phyloP scores from a whole-genome alignment of 805 yeast species.

The Starmera dryadoides region DNA sequence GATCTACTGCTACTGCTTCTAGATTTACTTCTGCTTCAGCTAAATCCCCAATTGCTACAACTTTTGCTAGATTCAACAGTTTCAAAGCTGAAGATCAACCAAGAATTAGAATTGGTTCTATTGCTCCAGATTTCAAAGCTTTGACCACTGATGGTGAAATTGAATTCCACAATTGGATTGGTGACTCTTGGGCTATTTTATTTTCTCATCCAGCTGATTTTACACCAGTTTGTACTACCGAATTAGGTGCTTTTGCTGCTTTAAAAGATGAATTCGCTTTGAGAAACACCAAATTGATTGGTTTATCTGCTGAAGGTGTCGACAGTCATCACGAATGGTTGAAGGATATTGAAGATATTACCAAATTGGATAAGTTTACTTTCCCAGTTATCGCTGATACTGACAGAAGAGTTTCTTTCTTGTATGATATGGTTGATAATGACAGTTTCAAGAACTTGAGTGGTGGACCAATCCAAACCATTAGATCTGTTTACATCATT shows the following conservation, averaged over 20 bases:
- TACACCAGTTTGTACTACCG: conserved; percentile 96
- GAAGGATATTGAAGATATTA: conserved; percentile 82
- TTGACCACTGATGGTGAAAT: conserved; percentile 76
- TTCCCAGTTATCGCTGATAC: conserved; percentile 92
- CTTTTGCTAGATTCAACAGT: conserved; percentile 31
- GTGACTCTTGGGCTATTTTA: conserved; percentile 79
- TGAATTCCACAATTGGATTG: conserved; percentile 82
- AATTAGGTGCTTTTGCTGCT: conserved; percentile 87
- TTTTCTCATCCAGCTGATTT: conserved; percentile 96
- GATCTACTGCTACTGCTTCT: conserved; percentile 17
- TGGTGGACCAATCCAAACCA: conserved; percentile 75
- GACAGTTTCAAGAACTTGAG: conserved; percentile 69
- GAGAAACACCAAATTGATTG: conserved; percentile 83
- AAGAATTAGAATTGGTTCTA: conserved; percentile 70
- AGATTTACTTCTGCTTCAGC: conserved; percentile 3
- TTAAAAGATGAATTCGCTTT: conserved; percentile 82
- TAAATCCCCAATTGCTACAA: conserved; percentile 7
- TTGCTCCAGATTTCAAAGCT: conserved; percentile 85
- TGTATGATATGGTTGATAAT: conserved; percentile 85
- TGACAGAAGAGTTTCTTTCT: conserved; percentile 75
- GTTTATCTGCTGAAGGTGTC: conserved; percentile 79
- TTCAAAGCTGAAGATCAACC: conserved; percentile 49
- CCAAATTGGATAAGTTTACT: conserved; percentile 62
- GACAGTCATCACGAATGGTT: conserved; percentile 82
- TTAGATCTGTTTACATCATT: conserved; percentile 87